These are phyloP conservation scores for Exophiala oligosperma DNA, from an alignment of 2,329 filamentous ascomycete genomes.

Conservation along the genomic window DNA sequence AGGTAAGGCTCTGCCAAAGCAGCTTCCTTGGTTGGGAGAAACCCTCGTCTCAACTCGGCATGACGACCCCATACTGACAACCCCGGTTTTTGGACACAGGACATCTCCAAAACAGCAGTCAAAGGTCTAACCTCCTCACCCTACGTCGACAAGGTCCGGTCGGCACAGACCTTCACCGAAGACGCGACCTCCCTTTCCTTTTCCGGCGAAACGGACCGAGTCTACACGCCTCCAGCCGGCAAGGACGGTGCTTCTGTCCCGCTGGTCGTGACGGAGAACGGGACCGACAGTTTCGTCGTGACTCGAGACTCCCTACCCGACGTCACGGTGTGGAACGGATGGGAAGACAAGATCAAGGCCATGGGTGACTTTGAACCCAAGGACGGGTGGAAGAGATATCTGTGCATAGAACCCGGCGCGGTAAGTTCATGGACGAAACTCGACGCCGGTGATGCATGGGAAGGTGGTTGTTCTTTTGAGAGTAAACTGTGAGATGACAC, in stretches of 20 bases:
- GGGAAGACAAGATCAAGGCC: constrained; percentile 76
- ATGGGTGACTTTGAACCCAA: constrained; percentile 89
- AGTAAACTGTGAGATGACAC: constrained; percentile 33
- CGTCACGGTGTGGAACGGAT: constrained; percentile 96
- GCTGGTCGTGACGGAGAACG: constrained; percentile 62
- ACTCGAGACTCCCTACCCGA: constrained; percentile 82
- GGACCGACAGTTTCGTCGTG: constrained; percentile 68
- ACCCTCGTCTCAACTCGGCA: too few relatives aligned
- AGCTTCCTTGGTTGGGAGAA: too few relatives aligned
- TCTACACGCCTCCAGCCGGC: constrained; percentile 69
- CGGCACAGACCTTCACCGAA: constrained; percentile 63
- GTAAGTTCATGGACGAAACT: constrained; percentile 81
- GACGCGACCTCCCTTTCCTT: constrained; percentile 67
- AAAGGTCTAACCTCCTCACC: constrained; percentile 72
- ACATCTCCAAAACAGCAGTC: constrained; percentile 73
- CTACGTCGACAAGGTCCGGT: constrained; percentile 82
- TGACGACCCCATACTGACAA: not conserved
- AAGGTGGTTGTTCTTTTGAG: constrained; percentile 62
- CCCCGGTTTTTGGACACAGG: constrained; percentile 50
- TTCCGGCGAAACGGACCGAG: constrained; percentile 78
- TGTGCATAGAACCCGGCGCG: constrained; percentile 88
- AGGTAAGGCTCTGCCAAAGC: constrained; percentile 55
- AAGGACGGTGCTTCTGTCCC: constrained; percentile 53
- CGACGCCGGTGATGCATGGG: constrained; percentile 73
- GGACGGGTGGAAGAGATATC: constrained; percentile 87